A percentile compares a stretch with the other conserved stretches of the same genome.
phyloP scores from a whole-genome alignment of 176 grass and related monocot species.

The Phragmites australis region DNA sequence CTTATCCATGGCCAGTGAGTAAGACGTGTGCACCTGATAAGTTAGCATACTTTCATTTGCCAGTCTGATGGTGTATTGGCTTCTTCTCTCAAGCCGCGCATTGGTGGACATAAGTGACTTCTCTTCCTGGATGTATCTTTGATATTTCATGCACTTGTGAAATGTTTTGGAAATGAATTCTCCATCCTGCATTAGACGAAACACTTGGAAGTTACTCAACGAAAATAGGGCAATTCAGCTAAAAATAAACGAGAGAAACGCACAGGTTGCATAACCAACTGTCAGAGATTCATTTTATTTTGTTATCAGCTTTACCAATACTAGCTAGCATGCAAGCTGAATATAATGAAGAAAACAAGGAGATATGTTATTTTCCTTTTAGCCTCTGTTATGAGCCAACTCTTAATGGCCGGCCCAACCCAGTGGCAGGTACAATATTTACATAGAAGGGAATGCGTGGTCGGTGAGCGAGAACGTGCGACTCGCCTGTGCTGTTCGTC shows the following conservation, averaged over 20 bases:
- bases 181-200: neutral
- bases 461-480: neutral
- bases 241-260: neutral
- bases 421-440: constrained; percentile 45
- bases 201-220: neutral
- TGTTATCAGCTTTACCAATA: too few relatives aligned
- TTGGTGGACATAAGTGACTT: too few relatives aligned
- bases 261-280: neutral
- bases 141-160: neutral
- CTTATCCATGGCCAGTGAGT: neutral
- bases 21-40: neutral
- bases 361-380: neutral
- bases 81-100: too few relatives aligned
- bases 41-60: too few relatives aligned
- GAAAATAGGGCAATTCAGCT: neutral
- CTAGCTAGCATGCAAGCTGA: too few relatives aligned
- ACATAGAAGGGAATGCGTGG: constrained; percentile 1
- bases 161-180: neutral
- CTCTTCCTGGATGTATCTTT: too few relatives aligned
- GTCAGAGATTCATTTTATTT: neutral
- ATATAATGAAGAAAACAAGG: neutral
- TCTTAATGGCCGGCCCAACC: too few relatives aligned
- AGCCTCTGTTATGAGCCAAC: too few relatives aligned
- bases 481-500: too few relatives aligned
- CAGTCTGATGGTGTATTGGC: too few relatives aligned